Evolutionary conservation across 768 basidiomycete species (phyloP).

Genomic region (Glaciozyma antarctica): DNA sequence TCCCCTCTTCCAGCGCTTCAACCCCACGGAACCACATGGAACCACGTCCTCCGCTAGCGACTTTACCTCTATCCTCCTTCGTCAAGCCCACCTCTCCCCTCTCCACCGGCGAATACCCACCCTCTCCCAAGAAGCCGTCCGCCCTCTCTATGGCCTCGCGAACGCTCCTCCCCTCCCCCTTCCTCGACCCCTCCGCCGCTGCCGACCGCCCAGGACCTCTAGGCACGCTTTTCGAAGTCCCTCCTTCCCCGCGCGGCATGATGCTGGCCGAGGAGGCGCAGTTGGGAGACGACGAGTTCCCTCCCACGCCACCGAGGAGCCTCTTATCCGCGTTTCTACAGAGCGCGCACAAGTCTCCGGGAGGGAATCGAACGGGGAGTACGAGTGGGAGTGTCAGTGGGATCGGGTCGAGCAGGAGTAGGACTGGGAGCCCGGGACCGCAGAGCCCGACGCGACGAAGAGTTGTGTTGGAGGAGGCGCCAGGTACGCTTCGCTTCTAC

Average conservation of each 20-base stretch:
- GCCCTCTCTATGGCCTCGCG: background rate
- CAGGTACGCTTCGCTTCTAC: background rate
- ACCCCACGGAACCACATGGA: no score
- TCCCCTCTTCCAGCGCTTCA: no score
- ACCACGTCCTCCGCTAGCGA: no score
- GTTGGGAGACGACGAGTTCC: background rate
- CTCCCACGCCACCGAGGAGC: background rate
- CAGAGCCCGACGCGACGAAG: background rate
- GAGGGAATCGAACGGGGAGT: background rate
- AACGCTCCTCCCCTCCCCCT: background rate
- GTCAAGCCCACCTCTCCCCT: no score
- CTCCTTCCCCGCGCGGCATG: background rate
- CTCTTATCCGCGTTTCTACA: background rate
- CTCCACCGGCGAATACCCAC: no score
- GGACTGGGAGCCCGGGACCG: background rate
- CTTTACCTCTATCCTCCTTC: no score
- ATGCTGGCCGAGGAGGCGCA: background rate
- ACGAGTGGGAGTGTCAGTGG: background rate
- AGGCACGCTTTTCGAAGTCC: background rate
- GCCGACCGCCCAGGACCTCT: background rate
- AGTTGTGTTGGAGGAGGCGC: background rate
- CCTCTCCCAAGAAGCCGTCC: no score
- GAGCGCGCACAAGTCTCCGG: background rate
- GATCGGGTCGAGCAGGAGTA: background rate
- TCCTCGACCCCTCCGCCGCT: background rate